Evolutionary conservation across 768 basidiomycete genomes (phyloP), one percentile per base, ranked within the genome.

Genomic region (Phylloporus rhodoxanthus): DNA sequence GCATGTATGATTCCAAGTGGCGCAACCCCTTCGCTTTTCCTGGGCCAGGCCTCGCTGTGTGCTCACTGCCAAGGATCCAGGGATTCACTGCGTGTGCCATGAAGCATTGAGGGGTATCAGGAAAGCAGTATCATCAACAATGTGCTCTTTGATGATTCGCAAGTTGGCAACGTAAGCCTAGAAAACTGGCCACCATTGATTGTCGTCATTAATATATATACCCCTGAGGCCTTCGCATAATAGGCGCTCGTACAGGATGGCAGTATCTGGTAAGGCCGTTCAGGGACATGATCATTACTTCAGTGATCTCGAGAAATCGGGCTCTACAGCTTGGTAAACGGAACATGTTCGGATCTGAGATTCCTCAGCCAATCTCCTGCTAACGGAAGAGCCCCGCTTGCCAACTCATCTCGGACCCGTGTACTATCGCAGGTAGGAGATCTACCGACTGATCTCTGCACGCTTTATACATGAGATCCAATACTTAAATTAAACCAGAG

Each of bases 191-290:
- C 41, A 17, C 43, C 5, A 21, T 48, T 17, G 33, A 43, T 43
- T 25, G 19, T 32, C 43, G 3, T 30, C 9, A 38, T 45, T 43
- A 28, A 40, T 21, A 20, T 20, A 40, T 21, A 20, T 20, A 41
- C 3, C n/a, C 19, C 23, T 5, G 17, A 9, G 36, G 19, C 21
- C 20, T 19, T 13, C 15, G 37, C 20, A 32, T 20, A 23, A 30
- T 51, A 51, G 52, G 30, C 57, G 61, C 61, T 7, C n/a, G 57
- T 64, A 62, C 61, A 62, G 61, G 57, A 58, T 62, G 61, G 61
- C 28, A 54, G 7, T 15, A 5, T 25, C 15, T n/a, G n/a, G n/a
- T n/a, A n/a, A 14, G 26, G 46, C 21, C 10, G 33, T 41, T 43
- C 41, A 44, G 44, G 48, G 48, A 19, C 25, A 10, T 8, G 26